A percentile compares a stretch with the other conserved stretches of the same genome.
phyloP scores from a whole-genome alignment of 2,329 filamentous ascomycete genomes.

The Penicillium sp. region DNA sequence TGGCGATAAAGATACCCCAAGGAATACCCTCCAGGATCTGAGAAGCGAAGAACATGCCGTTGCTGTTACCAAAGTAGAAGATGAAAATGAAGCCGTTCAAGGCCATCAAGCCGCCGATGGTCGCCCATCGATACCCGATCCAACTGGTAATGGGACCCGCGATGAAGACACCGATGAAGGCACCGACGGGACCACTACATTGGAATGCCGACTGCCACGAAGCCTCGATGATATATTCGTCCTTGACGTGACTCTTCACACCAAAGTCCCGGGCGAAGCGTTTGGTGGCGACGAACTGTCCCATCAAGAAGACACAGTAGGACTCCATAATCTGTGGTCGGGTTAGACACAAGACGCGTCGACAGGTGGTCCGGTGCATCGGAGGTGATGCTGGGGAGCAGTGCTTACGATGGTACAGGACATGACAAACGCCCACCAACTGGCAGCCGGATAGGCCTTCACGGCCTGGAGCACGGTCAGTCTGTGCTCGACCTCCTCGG shows the following conservation, averaged over 20 bases:
- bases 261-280: constrained; percentile 46
- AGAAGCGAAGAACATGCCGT: constrained; percentile 44
- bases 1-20: constrained; percentile 62
- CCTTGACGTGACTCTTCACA: constrained; percentile 25
- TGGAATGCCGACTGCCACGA: constrained; percentile 57
- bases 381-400: background rate
- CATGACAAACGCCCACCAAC: constrained; percentile 52
- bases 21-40: constrained; percentile 58
- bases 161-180: constrained; percentile 45
- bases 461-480: constrained; percentile 45
- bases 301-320: constrained; percentile 57
- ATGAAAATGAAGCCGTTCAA: constrained; percentile 50
- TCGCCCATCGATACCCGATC: constrained; percentile 59
- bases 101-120: constrained; percentile 48
- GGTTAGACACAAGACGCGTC: constrained; percentile 17
- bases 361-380: no score
- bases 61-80: constrained; percentile 44
- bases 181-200: constrained; percentile 48
- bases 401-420: constrained; percentile 51
- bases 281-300: constrained; percentile 51
- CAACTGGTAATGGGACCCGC: constrained; percentile 50
- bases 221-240: constrained; percentile 41
- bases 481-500: constrained; percentile 50
- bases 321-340: constrained; percentile 56
- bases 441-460: constrained; percentile 48